These are phyloP conservation scores for Hyaloscypha hepaticicola DNA, from an alignment of 495 filamentous ascomycete species.

Conservation along the genomic window DNA sequence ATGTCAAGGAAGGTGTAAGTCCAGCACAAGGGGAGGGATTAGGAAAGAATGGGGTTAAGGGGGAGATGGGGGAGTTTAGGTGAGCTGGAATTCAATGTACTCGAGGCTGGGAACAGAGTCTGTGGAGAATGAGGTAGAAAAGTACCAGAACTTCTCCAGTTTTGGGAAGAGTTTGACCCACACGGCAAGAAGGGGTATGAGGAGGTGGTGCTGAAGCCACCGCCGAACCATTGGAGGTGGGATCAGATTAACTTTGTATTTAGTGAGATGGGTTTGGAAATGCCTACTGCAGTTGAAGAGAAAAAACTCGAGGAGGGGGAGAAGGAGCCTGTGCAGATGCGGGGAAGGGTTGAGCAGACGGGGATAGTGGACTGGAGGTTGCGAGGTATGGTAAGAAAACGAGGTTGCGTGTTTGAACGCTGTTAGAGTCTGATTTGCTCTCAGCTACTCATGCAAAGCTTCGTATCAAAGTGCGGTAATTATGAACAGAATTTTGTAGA, in stretches of 20 bases:
- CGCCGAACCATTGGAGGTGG: neutral
- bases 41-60: neutral
- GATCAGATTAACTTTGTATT: neutral
- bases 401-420: no score
- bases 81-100: slow-evolving; percentile 9
- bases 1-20: slow-evolving; percentile 12
- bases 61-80: slow-evolving; percentile 23
- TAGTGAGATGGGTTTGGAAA: neutral
- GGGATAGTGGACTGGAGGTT: neutral
- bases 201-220: neutral
- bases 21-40: neutral
- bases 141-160: neutral
- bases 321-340: neutral
- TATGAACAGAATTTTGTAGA: no score
- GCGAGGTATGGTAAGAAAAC: neutral
- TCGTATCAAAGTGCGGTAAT: no score
- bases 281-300: neutral
- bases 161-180: neutral
- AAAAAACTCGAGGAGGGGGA: neutral
- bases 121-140: neutral
- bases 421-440: no score
- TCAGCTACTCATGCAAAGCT: no score
- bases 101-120: neutral
- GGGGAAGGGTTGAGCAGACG: neutral
- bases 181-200: neutral